Evolutionary conservation across 176 grass and related monocot species (phyloP), one percentile per base, ranked within the genome.

Genomic region (Puya raimondii): DNA sequence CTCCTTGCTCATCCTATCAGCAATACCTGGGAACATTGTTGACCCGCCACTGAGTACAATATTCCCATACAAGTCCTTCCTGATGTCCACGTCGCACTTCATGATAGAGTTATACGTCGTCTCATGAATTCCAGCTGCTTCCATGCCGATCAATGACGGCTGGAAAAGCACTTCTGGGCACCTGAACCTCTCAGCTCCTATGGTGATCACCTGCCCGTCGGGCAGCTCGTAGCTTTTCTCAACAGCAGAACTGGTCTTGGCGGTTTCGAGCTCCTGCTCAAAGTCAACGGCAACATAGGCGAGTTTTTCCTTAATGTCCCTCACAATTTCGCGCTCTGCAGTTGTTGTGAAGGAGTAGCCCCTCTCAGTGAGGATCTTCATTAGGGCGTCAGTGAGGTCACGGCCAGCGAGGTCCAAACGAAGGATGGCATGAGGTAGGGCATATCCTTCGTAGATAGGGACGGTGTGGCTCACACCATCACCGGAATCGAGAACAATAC

Each of bases 121-220:
- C 29, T 67, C 64, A n/a, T 67, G 64, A 16, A 67, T 67, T 67
- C 64, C 64, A 67, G 64, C 64, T 47, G 64, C 64, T 67, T 67
- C 64, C 64, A 67, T 67, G 64, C 64, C 64, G 10, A 67, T 67
- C 64, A 67, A 67, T 15, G 64, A 67, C 47, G 64, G 64, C 26
- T 67, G 64, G 64, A 67, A 67, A 33, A 67, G 64, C 14, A 67
- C 64, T 11, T 67, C 64, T 47, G 64, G 64, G 29, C 64, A 67
- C 64, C 64, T 67, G 27, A 67, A 67, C 47, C 64, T 67, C 64
- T 67, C 64, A 17, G 64, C 64, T 47, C 64, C 64, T 4, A 67
- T 67, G 29, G 64, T 67, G 26, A 67, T 67, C 23, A 67, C 64
- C 16, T 67, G 64, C 15, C 64, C 64, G 7, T 67, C 64, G 4